Evolutionary conservation across 108 stramenopile genomes (phyloP), one percentile per base, ranked within the genome.

Genomic region (Skeletonema marinoi): DNA sequence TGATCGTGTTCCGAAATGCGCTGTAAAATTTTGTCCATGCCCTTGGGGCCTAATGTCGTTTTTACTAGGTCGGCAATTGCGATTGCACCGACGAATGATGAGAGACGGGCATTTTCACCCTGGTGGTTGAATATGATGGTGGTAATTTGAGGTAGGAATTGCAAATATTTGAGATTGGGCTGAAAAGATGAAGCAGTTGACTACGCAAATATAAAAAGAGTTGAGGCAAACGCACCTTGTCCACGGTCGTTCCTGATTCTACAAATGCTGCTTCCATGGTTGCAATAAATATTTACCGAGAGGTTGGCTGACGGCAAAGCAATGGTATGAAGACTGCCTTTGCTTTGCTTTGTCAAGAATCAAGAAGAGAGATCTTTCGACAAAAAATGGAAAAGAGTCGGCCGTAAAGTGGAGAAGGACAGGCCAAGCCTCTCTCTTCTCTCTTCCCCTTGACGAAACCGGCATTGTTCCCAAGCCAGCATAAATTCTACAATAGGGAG

Each of bases 1-100:
- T 96, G 95, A 80, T 93, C 89, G 71, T 78, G 62, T 60, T 94
- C 85, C 11, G 92, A 89, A n/a, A 98, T 91, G 9, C 83, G 83
- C 80, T 98, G 97, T 39, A 99, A 80, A 63, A 99, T 98, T 77
- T 98, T 98, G 84, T 98, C 98, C 97, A 98, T 97, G 32, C 99
- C 99, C 78, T 99, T 99, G 31, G 99, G 99, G n/a, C 99, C 99
- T 6, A 99, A 87, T 4, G 99, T 99, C 19, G 99, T 98, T 78
- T 99, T 99, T 32, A 99, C 98, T 32, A 99, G 82, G 75, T 99
- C 99, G 38, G 98, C 96, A 56, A 99, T 99, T 58, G 99, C 98
- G 78, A 99, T 99, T 73, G 99, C 99, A 25, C 99, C 99, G 41
- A 99, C 90, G 72, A 99, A 97, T 59, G 97, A 98, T 17, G 94